phyloP scores from a whole-genome alignment of 148 eudicot genomes.

The Camellia lanceoleosa region DNA sequence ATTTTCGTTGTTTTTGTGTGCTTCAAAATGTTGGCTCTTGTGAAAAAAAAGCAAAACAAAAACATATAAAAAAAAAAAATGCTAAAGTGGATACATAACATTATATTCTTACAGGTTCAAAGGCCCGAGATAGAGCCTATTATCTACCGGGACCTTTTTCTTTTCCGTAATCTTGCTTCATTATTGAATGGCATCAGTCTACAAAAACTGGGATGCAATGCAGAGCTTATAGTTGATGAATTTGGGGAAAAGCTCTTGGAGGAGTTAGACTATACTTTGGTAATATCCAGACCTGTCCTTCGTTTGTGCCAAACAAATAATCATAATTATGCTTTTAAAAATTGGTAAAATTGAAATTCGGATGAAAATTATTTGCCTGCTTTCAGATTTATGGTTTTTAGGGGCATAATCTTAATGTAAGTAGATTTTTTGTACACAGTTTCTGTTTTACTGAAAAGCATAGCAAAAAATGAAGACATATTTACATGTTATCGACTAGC shows the following conservation, averaged over 20 bases:
- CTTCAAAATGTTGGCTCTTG: not conserved
- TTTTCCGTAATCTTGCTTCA: constrained; percentile 94
- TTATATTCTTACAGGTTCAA: constrained; percentile 63
- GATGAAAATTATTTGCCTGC: not conserved
- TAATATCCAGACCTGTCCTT: constrained; percentile 17
- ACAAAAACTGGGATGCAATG: constrained; percentile 95
- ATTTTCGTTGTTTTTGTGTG: not conserved
- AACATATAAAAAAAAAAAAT: not conserved
- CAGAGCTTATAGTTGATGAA: constrained; percentile 97
- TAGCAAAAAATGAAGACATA: not conserved
- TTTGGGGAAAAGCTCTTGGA: constrained; percentile 99
- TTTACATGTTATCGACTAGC: not conserved
- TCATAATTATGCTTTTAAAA: not conserved
- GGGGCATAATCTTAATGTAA: not conserved
- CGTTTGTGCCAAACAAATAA: not conserved
- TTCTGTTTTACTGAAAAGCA: not conserved
- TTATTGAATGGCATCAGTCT: constrained; percentile 93
- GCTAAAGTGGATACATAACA: constrained; percentile 1
- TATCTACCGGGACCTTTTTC: constrained; percentile 89
- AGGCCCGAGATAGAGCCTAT: constrained; percentile 98
- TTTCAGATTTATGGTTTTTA: not conserved
- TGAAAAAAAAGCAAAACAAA: not conserved
- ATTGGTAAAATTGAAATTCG: not conserved
- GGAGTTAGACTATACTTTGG: constrained; percentile 98
- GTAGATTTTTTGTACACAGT: not conserved